phyloP scores from a whole-genome alignment of 805 yeast genomes.

The Suhomyces xylopsoci region DNA sequence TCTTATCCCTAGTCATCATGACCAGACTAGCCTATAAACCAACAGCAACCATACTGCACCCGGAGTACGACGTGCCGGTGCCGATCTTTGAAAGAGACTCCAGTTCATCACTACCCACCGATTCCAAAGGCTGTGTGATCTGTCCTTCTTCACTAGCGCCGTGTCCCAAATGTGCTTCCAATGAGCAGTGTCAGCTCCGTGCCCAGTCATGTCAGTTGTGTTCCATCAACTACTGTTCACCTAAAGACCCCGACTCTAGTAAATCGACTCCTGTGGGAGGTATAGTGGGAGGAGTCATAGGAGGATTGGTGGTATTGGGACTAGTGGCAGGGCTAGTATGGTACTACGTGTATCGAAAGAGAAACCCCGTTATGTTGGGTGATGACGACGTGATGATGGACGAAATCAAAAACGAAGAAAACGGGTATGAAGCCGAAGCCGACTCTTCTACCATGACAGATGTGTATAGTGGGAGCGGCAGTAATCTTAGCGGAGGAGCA shows the following conservation, averaged over 20 bases:
- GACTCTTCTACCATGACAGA: slow-evolving; percentile 3
- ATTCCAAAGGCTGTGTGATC: slow-evolving; percentile 36
- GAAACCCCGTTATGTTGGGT: slow-evolving; percentile 25
- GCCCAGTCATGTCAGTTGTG: slow-evolving; percentile 57
- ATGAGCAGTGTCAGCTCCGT: slow-evolving; percentile 54
- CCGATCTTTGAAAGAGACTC: slow-evolving; percentile 8
- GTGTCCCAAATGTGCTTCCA: slow-evolving; percentile 55
- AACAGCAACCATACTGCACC: background rate
- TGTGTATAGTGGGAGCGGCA: slow-evolving; percentile 6
- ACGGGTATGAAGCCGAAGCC: slow-evolving; percentile 7
- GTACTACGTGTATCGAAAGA: slow-evolving; percentile 33
- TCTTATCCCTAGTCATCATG: background rate
- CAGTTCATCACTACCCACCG: slow-evolving; percentile 17
- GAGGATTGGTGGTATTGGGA: slow-evolving; percentile 51
- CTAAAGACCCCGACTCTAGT: slow-evolving; percentile 7
- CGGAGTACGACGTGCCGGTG: slow-evolving; percentile 5
- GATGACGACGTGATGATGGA: slow-evolving; percentile 22
- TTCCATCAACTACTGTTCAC: slow-evolving; percentile 44
- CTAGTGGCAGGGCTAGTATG: slow-evolving; percentile 34
- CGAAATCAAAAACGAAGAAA: slow-evolving; percentile 5
- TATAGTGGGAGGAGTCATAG: slow-evolving; percentile 71
- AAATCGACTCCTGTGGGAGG: slow-evolving; percentile 41
- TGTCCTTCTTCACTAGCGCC: slow-evolving; percentile 40
- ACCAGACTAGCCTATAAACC: background rate
- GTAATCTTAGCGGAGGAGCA: slow-evolving; percentile 1